Evolutionary conservation across 345 rosid species (phyloP).

Genomic region (Eutrema heterophyllum): DNA sequence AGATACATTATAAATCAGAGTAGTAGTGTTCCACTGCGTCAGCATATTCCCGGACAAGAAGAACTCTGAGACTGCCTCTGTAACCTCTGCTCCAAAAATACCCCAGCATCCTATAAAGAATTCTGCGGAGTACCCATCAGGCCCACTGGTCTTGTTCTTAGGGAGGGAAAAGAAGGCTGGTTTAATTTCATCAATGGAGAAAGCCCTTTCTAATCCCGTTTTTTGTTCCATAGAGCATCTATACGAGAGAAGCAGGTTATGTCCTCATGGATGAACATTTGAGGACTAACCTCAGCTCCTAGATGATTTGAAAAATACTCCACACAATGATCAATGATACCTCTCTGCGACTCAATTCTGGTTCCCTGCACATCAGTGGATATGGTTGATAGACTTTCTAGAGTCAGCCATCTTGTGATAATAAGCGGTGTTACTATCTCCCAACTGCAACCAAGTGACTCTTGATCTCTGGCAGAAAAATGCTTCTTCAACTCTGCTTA

Average conservation of each 20-base stretch:
- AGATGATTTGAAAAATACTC: background rate
- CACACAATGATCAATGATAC: background rate
- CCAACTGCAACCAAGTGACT: background rate
- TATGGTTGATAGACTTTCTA: background rate
- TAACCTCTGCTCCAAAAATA: no score
- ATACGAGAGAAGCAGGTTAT: background rate
- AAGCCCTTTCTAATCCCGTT: no score
- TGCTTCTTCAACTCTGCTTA: background rate
- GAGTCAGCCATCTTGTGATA: background rate
- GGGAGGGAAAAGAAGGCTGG: no score
- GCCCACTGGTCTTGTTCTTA: no score
- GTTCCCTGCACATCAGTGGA: rapidly evolving
- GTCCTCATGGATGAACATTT: background rate
- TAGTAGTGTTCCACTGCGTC: no score
- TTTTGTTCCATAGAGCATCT: no score
- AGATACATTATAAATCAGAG: no score
- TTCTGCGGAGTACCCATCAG: no score
- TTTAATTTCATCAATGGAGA: no score
- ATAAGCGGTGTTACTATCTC: background rate
- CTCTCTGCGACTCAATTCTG: background rate
- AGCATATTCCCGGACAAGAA: no score
- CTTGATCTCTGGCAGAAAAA: background rate
- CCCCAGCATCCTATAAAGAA: no score
- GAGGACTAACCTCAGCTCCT: background rate
- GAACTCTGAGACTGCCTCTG: no score